Evolutionary conservation across 495 filamentous ascomycete species (phyloP), one percentile per base, ranked within the genome.

Genomic region (Neurospora sp.): DNA sequence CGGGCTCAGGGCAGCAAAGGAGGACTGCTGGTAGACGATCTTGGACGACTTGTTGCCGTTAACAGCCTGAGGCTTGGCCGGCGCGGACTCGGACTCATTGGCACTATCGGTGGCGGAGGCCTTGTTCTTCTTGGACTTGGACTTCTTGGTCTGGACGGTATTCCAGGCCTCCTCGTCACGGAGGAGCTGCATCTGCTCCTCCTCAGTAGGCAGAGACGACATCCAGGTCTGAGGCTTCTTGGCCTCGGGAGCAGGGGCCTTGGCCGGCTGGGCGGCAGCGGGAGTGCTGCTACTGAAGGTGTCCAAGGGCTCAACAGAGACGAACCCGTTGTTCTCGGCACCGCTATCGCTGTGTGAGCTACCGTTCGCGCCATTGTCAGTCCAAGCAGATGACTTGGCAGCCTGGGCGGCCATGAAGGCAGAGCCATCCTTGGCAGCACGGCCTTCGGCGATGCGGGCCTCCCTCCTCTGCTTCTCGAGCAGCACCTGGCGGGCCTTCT

Each of bases 401-500:
- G 84, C 87, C 41, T 88, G 78, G 22, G 87, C 82, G 38, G 88
- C 84, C 79, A 86, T 84, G 72, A 87, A 87, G 22, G 84, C 77
- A 9, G 87, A 87, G 12, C 91, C 85, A 72, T 92, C 91, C 79
- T 94, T 91, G 74, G 91, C 91, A 69, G 92, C 86, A 70, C 91
- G 88, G 73, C 93, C 93, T 81, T 94, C 92, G 70, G 91, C 86
- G 78, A 93, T 89, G 75, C 94, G 88, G 71, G 93, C 93, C 72
- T 88, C 87, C 75, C 93, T 90, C 74, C 93, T 85, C 83, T 96
- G 93, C 80, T 92, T 91, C 82, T 97, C 93, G 74, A 91, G 82
- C 72, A 91, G 81, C 45, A 86, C 85, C 77, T 90, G 88, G 76
- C 94, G 88, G 77, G 92, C 84, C 75, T 89, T 87, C 83, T 97